A percentile compares a stretch with the other conserved stretches of the same genome.
Conservation (phyloP, 768 basidiomycete genomes). For the Auriscalpium vulgare region DNA sequence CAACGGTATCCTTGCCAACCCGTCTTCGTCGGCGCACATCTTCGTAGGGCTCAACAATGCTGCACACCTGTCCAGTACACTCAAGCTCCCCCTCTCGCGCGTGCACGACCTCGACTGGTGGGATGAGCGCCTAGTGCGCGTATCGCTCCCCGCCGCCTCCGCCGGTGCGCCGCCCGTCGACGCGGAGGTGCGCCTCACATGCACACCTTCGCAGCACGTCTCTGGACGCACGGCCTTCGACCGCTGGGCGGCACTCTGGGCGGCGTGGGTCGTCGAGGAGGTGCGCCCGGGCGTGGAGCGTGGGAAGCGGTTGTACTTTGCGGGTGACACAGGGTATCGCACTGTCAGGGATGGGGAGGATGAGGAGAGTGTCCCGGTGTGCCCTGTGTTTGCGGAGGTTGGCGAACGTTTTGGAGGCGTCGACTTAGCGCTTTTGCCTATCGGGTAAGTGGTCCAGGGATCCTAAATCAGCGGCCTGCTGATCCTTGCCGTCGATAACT, state of each 20-base stretch:
- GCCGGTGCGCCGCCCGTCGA: neutral
- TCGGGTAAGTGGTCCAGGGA: constrained; percentile 35
- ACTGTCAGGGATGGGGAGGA: constrained; percentile 37
- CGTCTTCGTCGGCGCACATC: constrained; percentile 26
- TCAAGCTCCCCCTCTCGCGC: constrained; percentile 24
- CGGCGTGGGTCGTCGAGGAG: constrained; percentile 55
- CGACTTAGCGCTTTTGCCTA: constrained; percentile 65
- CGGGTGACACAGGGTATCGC: constrained; percentile 62
- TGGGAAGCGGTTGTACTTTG: constrained; percentile 52
- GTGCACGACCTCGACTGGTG: constrained; percentile 47
- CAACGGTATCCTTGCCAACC: constrained; percentile 19
- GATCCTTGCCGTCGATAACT: too few relatives aligned
- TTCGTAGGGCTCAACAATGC: constrained; percentile 40
- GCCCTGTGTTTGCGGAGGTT: constrained; percentile 70
- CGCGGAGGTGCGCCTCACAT: constrained; percentile 39
- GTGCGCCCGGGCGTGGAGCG: constrained; percentile 25
- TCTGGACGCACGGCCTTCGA: constrained; percentile 44
- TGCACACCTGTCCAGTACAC: constrained; percentile 20
- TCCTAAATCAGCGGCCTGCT: constrained; percentile 14
- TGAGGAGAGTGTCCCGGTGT: constrained; percentile 45
- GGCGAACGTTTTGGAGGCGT: constrained; percentile 55
- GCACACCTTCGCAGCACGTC: constrained; percentile 61
- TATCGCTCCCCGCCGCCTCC: constrained; percentile 19
- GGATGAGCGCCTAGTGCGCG: constrained; percentile 24
- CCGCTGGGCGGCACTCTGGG: constrained; percentile 53